A percentile compares a stretch with the other conserved stretches of the same genome.
These are phyloP conservation scores for Barnettozyma hawaiiensis DNA, from an alignment of 1,139 yeast species.

Conservation along the genomic window DNA sequence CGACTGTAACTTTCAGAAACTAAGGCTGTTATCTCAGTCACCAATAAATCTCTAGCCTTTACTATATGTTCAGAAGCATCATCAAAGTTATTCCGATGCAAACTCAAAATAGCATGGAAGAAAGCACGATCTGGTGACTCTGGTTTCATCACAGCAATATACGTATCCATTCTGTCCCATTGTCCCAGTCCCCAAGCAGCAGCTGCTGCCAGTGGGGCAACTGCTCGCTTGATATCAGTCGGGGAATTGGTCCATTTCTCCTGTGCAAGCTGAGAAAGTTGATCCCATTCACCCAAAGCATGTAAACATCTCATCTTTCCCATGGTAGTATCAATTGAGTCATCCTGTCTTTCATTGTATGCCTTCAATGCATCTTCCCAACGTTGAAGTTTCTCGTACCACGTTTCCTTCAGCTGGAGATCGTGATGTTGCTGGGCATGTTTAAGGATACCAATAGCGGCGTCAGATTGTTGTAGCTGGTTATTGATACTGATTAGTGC, in stretches of 20 bases:
- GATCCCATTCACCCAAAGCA: constrained; percentile 98
- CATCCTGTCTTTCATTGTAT: constrained; percentile 65
- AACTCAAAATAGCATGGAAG: constrained; percentile 80
- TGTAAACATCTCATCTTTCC: constrained; percentile 98
- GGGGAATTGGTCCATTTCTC: constrained; percentile 77
- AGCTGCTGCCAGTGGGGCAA: constrained; percentile 97
- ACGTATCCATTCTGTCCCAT: constrained; percentile 95
- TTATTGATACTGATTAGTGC: constrained; percentile 88
- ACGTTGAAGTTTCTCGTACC: constrained; percentile 94
- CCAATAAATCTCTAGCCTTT: constrained; percentile 81
- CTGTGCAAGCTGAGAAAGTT: constrained; percentile 76
- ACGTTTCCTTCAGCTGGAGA: constrained; percentile 87
- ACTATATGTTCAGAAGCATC: constrained; percentile 76
- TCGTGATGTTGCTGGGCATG: constrained; percentile 95
- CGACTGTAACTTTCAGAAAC: constrained; percentile 95
- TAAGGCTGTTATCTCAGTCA: constrained; percentile 89
- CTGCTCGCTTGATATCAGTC: constrained; percentile 70
- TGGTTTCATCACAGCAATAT: constrained; percentile 80
- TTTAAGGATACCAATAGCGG: constrained; percentile 93
- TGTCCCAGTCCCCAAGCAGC: constrained; percentile 99
- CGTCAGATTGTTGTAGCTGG: constrained; percentile 93
- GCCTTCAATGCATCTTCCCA: constrained; percentile 98
- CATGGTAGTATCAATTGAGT: constrained; percentile 70
- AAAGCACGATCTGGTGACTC: constrained; percentile 95
- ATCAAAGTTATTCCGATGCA: constrained; percentile 81